Conservation (phyloP, 2,329 filamentous ascomycete genomes). For the Pseudogymnoascus sp. region DNA sequence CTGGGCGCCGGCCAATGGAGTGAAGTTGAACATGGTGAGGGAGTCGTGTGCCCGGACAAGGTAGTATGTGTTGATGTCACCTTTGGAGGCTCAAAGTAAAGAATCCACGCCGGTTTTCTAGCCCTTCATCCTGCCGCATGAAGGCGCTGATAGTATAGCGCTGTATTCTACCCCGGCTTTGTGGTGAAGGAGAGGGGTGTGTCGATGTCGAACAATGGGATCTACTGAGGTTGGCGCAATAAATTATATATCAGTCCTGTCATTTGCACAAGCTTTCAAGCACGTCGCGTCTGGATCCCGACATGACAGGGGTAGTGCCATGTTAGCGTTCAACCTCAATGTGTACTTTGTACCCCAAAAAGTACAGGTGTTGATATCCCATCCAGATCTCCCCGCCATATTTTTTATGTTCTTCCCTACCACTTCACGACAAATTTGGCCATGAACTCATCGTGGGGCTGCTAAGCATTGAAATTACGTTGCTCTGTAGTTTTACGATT, state of each 20-base stretch:
- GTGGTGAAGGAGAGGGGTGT: neutral
- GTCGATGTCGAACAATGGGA: neutral
- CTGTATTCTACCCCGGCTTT: neutral
- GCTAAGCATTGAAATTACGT: neutral
- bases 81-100: neutral
- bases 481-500: slow-evolving; percentile 5
- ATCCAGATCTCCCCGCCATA: slow-evolving; percentile 9
- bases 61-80: neutral
- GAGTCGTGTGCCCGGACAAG: neutral
- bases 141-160: neutral
- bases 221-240: slow-evolving; percentile 2
- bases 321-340: slow-evolving; percentile 8
- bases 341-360: slow-evolving; percentile 7
- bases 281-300: neutral
- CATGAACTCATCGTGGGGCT: slow-evolving; percentile 1
- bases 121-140: slow-evolving; percentile 4
- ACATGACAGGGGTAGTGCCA: neutral
- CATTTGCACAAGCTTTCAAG: slow-evolving; percentile 4
- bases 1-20: slow-evolving; percentile 82
- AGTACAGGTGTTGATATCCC: slow-evolving; percentile 8
- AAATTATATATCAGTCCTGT: slow-evolving; percentile 5
- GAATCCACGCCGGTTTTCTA: slow-evolving; percentile 1
- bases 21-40: slow-evolving; percentile 84
- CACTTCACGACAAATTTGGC: neutral
- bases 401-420: neutral